Base-by-base conservation (phyloP, 2,329 filamentous ascomycete genomes). In the Fusarium nelsonii region DNA sequence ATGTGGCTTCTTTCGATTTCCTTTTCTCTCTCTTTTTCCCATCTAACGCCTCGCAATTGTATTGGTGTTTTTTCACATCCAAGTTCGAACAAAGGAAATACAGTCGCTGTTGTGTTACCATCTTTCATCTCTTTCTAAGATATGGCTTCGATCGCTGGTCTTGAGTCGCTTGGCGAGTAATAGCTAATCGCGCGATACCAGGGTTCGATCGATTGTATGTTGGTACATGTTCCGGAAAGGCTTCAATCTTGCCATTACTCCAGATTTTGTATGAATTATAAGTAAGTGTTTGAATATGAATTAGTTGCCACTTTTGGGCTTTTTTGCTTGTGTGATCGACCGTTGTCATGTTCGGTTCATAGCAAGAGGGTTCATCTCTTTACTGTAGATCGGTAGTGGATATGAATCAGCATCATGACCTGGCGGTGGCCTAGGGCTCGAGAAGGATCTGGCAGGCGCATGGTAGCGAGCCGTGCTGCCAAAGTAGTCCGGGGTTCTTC, bases 401-500 rank as follows among this genome's bases (percentile, higher is more conserved):
- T 82, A 83, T 3, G 79, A 81, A 39, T 82, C 75, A 40, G 80
- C 75, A 37, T 86, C 82, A 81, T 83, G 85, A 2, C 78, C 71
- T n/a, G 72, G 26, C 9, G 85, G 84, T 8, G 84, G 83, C 28
- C 84, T 81, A 6, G 87, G 86, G 68, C 82, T 87, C 49, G 86
- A 88, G 73, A 85, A 88, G 0, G 87, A 88, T 57, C 84, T 81
- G 50, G 81, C 79, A 26, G 87, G 86, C 9, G 84, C 80, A 72
- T 87, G 83, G 67, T 88, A 88, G 60, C 82, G 81, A 30, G 84
- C 83, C n/a, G 84, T 82, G 45, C 82, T 80, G 49, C 83, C 85
- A 73, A 87, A 88, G 74, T 85, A 88, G 72, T 88, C 87, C 58
- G 84, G 84, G 15, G 84, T 85, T 68, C 79, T 79, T 60, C 82